Conservation (phyloP, 2,329 filamentous ascomycete genomes). For the Colletotrichum sp. region DNA sequence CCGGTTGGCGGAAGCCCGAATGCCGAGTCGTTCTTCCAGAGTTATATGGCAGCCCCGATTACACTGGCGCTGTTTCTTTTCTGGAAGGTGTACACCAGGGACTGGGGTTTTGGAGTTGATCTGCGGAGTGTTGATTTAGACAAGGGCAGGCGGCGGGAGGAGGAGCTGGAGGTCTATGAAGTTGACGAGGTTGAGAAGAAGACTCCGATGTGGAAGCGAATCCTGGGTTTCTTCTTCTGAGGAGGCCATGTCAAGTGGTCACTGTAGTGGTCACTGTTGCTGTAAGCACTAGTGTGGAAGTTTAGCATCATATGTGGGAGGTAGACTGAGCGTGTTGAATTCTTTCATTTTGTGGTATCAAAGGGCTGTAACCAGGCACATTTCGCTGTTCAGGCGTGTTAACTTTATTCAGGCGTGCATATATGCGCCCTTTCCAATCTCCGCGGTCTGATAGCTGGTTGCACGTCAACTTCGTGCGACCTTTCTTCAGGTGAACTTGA, state of each 20-base stretch:
- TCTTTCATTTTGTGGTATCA: background rate
- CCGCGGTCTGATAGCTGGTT: background rate
- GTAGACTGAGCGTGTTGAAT: background rate
- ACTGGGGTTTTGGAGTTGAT: background rate
- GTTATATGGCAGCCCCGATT: constrained; percentile 73
- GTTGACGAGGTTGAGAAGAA: background rate
- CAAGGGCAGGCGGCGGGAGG: background rate
- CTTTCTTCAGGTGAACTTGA: background rate
- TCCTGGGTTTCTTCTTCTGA: background rate
- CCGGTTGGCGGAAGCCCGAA: constrained; percentile 46
- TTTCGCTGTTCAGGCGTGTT: background rate
- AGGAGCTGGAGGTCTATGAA: background rate
- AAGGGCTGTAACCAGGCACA: background rate
- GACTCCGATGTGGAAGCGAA: background rate
- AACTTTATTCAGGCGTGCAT: background rate
- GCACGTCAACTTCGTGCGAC: background rate
- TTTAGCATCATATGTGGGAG: background rate
- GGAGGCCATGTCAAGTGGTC: background rate
- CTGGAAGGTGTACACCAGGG: background rate
- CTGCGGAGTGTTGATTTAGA: background rate
- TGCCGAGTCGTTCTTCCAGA: constrained; percentile 73
- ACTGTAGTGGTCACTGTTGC: background rate
- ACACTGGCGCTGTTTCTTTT: constrained; percentile 31
- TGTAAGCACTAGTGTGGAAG: background rate
- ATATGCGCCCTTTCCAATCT: background rate